phyloP scores from a whole-genome alignment of 331 rosid species.

The Dryas integrifolia region DNA sequence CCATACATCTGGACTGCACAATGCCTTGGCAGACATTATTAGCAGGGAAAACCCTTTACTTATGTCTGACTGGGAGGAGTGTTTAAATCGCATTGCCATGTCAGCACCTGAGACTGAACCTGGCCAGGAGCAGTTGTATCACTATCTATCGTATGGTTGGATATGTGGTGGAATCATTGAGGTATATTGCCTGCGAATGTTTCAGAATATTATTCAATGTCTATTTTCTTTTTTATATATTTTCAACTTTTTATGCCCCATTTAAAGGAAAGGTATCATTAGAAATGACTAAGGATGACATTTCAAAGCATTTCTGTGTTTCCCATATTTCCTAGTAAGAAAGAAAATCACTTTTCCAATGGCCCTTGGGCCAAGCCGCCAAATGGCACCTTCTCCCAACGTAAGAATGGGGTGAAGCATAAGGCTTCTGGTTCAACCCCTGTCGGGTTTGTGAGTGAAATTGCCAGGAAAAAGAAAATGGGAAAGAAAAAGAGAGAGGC shows the following conservation, averaged over 20 bases:
- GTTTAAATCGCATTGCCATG: slow-evolving; percentile 55
- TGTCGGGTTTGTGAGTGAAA: too few relatives aligned
- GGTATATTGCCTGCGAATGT: slow-evolving; percentile 43
- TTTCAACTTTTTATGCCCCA: neutral
- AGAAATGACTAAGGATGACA: too few relatives aligned
- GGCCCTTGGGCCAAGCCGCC: too few relatives aligned
- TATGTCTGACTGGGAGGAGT: slow-evolving; percentile 81
- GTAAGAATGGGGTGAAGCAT: too few relatives aligned
- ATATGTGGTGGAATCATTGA: slow-evolving; percentile 97
- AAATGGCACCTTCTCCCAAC: too few relatives aligned
- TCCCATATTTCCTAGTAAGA: too few relatives aligned
- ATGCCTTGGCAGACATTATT: slow-evolving; percentile 55
- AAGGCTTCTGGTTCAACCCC: too few relatives aligned
- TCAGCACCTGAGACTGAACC: slow-evolving; percentile 90
- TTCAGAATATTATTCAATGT: neutral
- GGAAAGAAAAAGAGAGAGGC: too few relatives aligned
- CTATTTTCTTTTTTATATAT: neutral
- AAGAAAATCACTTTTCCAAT: too few relatives aligned
- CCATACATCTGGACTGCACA: slow-evolving; percentile 97
- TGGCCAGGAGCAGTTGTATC: slow-evolving; percentile 85
- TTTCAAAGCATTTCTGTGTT: too few relatives aligned
- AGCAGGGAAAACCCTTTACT: slow-evolving; percentile 60
- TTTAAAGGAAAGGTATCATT: too few relatives aligned
- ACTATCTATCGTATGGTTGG: slow-evolving; percentile 85
- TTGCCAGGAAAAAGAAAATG: too few relatives aligned